Evolutionary conservation across 139 green algal species (phyloP).

Genomic region (Pycnococcus provasolii): DNA sequence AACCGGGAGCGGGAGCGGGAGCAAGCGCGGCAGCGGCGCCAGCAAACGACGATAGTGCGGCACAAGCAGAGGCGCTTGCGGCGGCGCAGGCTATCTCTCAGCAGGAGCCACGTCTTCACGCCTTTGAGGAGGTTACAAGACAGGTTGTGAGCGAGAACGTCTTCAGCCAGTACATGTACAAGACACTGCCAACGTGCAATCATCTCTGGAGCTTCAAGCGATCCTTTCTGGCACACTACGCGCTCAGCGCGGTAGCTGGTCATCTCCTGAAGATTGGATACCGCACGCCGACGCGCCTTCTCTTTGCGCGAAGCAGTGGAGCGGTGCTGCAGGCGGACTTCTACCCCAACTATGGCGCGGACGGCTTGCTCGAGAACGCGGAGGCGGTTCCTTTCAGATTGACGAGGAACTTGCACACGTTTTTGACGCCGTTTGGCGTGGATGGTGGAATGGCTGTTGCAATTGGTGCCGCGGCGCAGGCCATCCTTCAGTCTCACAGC

Average conservation of each 20-base stretch:
- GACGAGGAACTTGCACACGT: constrained; percentile 88
- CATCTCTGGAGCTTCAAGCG: constrained; percentile 92
- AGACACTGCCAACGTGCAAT: constrained; percentile 69
- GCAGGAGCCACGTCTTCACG: constrained; percentile 38
- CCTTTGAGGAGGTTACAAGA: constrained; percentile 46
- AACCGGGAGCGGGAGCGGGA: too few relatives aligned
- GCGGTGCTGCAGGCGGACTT: constrained; percentile 78
- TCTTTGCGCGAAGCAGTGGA: constrained; percentile 74
- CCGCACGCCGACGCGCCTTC: constrained; percentile 72
- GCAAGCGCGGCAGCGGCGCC: constrained; percentile 32
- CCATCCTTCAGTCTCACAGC: constrained; percentile 28
- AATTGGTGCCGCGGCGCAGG: constrained; percentile 33
- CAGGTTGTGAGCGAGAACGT: constrained; percentile 80
- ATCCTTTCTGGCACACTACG: constrained; percentile 72
- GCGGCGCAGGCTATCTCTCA: constrained; percentile 16
- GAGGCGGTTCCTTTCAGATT: constrained; percentile 92
- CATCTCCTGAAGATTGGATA: constrained; percentile 74
- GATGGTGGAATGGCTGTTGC: constrained; percentile 48
- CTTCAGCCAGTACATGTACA: constrained; percentile 94
- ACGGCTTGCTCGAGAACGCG: constrained; percentile 43
- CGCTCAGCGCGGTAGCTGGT: constrained; percentile 52
- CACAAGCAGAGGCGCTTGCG: neutral
- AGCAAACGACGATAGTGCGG: neutral
- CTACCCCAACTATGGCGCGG: constrained; percentile 39
- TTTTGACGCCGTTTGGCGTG: constrained; percentile 89